Conservation (phyloP, 495 filamentous ascomycete species). For the Physcia stellaris region DNA sequence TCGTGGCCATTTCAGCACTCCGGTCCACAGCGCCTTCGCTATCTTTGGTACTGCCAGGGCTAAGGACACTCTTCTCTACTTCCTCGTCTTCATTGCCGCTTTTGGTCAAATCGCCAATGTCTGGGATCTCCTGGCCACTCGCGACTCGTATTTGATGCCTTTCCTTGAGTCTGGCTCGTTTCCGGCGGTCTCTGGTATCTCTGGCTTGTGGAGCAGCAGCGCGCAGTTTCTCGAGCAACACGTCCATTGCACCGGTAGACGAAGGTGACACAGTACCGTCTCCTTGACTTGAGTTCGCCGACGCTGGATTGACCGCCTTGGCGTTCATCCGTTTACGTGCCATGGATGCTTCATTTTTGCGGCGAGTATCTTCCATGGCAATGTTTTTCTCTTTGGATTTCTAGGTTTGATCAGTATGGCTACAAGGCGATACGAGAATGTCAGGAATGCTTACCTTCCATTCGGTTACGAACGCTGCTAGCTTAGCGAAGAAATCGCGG, state of each 20-base stretch:
- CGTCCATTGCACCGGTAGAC: slow-evolving; percentile 88
- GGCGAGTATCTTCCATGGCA: slow-evolving; percentile 63
- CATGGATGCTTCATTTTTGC: slow-evolving; percentile 76
- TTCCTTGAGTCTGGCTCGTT: slow-evolving; percentile 77
- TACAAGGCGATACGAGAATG: background rate
- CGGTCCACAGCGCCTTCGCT: slow-evolving; percentile 15
- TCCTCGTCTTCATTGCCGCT: slow-evolving; percentile 15
- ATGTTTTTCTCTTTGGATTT: slow-evolving; percentile 89
- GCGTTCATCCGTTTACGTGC: slow-evolving; percentile 60
- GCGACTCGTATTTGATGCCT: slow-evolving; percentile 85
- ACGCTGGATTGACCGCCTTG: slow-evolving; percentile 39
- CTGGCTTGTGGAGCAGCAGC: slow-evolving; percentile 81
- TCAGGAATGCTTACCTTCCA: slow-evolving; percentile 54
- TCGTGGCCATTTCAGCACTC: slow-evolving; percentile 28
- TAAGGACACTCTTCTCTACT: slow-evolving; percentile 12
- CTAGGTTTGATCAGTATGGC: slow-evolving; percentile 25
- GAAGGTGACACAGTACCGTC: slow-evolving; percentile 51
- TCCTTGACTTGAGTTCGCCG: slow-evolving; percentile 26
- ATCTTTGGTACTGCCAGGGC: slow-evolving; percentile 17
- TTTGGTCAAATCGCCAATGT: slow-evolving; percentile 29
- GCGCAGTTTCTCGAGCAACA: slow-evolving; percentile 86
- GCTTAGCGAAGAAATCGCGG: slow-evolving; percentile 89
- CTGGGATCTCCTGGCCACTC: slow-evolving; percentile 71
- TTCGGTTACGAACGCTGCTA: slow-evolving; percentile 80
- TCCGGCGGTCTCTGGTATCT: slow-evolving; percentile 75